Evolutionary conservation across 805 yeast genomes (phyloP).

Genomic region (Blastobotrys attinorum): DNA sequence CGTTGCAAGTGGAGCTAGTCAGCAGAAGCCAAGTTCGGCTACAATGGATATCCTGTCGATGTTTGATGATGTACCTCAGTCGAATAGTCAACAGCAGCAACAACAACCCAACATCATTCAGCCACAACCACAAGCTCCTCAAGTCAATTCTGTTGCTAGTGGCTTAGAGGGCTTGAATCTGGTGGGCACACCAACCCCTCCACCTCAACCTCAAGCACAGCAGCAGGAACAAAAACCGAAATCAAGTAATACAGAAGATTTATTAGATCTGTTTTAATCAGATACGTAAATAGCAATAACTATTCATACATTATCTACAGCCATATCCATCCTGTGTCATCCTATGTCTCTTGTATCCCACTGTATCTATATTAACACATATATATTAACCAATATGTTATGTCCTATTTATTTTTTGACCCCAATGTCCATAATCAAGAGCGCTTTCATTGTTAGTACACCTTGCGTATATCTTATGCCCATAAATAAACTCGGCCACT

Average conservation of each 20-base stretch:
- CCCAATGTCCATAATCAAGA: background rate
- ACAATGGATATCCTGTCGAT: constrained; percentile 41
- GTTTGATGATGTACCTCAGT: constrained; percentile 26
- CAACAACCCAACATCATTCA: constrained; percentile 3
- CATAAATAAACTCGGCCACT: constrained; percentile 79
- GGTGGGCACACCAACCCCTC: background rate
- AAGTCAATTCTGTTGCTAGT: background rate
- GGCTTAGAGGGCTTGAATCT: background rate
- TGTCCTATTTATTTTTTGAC: background rate
- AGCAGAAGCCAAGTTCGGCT: constrained; percentile 15
- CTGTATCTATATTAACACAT: too few species aligned
- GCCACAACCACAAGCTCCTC: background rate
- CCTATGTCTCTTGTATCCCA: too few species aligned
- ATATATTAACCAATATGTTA: background rate
- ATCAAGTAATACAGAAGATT: constrained; percentile 22
- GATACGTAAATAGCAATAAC: background rate
- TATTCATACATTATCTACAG: too few species aligned
- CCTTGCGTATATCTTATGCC: constrained; percentile 13
- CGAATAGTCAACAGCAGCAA: constrained; percentile 6
- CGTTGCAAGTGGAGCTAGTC: constrained; percentile 23
- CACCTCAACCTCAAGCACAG: constrained; percentile 5
- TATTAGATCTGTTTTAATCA: constrained; percentile 25
- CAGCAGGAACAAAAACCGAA: constrained; percentile 2
- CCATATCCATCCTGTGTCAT: too few species aligned
- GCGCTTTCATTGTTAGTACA: background rate